Percentiles rank a stretch among this genome's conserved stretches.
Evolutionary conservation across 495 filamentous ascomycete species (phyloP).

Genomic region (Jackrogersella minutella): DNA sequence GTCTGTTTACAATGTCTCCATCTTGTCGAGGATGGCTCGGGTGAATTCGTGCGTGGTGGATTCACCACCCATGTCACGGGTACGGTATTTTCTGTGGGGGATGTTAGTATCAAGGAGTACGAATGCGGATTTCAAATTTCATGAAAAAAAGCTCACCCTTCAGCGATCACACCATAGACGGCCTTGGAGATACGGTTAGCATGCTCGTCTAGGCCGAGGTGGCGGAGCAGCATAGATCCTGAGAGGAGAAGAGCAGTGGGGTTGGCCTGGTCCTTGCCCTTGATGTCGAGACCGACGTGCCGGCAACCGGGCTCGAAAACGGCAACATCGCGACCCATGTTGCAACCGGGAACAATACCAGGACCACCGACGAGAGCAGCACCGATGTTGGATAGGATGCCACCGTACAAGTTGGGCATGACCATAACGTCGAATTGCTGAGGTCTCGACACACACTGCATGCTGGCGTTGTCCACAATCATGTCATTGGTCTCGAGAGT

Average conservation of each 20-base stretch:
- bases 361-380: conserved; percentile 98
- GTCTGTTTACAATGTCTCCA: conserved; percentile 67
- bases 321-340: conserved; percentile 98
- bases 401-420: conserved; percentile 99
- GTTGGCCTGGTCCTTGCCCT: conserved; percentile 99
- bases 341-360: conserved; percentile 96
- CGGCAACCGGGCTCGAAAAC: conserved; percentile 99
- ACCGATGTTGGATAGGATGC: conserved; percentile 98
- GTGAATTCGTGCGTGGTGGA: conserved; percentile 94
- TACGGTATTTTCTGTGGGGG: conserved; percentile 73
- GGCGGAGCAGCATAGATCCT: conserved; percentile 93
- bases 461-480: conserved; percentile 99
- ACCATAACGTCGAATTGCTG: conserved; percentile 99
- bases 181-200: conserved; percentile 98
- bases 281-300: conserved; percentile 98
- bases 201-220: conserved; percentile 95
- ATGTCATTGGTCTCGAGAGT: conserved; percentile 95
- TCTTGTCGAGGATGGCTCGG: conserved; percentile 87
- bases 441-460: conserved; percentile 94
- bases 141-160: conserved; percentile 73
- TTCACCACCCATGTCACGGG: conserved; percentile 93
- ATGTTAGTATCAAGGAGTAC: conserved; percentile 41
- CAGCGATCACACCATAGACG: conserved; percentile 93
- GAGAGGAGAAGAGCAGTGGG: conserved; percentile 94
- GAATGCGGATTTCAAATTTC: background rate